phyloP scores from a whole-genome alignment of 2,329 filamentous ascomycete species.

The Trematosphaeria pertusa region DNA sequence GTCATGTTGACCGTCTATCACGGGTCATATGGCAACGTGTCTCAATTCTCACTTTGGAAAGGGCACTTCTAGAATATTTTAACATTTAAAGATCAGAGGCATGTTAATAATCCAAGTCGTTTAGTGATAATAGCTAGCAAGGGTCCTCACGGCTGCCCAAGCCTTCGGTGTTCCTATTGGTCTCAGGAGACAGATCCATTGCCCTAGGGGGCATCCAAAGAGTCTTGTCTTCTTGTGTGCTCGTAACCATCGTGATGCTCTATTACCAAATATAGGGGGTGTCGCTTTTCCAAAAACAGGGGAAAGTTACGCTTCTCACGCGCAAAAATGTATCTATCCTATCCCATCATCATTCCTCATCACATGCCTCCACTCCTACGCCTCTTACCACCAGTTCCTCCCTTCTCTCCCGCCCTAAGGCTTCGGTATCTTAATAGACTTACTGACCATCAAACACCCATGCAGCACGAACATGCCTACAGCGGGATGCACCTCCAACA shows the following conservation, averaged over 20 bases:
- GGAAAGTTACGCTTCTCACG: neutral
- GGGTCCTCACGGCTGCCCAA: too few relatives aligned
- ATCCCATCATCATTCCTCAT: neutral
- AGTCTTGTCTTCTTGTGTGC: neutral
- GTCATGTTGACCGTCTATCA: too few relatives aligned
- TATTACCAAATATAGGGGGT: neutral
- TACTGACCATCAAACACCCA: constrained; percentile 93
- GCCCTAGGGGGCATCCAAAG: too few relatives aligned
- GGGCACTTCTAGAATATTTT: too few relatives aligned
- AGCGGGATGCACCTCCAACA: constrained; percentile 83
- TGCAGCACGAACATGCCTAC: constrained; percentile 84
- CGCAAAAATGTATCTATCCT: neutral
- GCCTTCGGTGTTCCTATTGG: too few relatives aligned
- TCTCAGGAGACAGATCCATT: too few relatives aligned
- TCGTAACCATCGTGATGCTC: neutral
- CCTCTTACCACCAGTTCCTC: neutral
- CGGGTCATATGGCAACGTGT: too few relatives aligned
- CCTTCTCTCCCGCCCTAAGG: constrained; percentile 51
- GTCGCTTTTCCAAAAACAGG: neutral
- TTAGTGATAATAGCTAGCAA: too few relatives aligned
- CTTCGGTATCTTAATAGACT: constrained; percentile 94
- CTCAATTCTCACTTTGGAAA: too few relatives aligned
- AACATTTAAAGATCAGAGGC: too few relatives aligned
- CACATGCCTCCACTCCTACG: neutral
- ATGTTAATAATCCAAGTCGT: too few relatives aligned